Evolutionary conservation across 2,329 filamentous ascomycete genomes (phyloP).

Genomic region (Bipolaris oryzae): DNA sequence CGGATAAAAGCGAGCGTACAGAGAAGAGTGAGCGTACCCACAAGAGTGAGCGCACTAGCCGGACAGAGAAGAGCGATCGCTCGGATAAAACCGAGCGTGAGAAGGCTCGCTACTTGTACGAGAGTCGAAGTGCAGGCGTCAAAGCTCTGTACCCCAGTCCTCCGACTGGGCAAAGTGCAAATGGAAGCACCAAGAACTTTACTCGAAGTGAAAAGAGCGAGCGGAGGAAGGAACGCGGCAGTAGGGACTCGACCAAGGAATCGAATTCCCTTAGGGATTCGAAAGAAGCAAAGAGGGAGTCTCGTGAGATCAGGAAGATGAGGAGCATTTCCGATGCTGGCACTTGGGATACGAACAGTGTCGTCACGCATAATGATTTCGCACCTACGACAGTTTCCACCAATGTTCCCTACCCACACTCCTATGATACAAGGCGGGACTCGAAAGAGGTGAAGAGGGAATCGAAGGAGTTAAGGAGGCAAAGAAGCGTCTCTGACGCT

Average conservation of each 20-base stretch:
- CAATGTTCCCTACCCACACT: constrained; percentile 8
- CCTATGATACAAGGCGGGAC: constrained; percentile 12
- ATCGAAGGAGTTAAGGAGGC: constrained; percentile 12
- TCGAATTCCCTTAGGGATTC: constrained; percentile 13
- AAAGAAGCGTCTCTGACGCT: constrained; percentile 12
- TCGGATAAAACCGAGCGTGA: constrained; percentile 30
- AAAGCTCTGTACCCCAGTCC: constrained; percentile 47
- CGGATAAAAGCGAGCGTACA: constrained; percentile 25
- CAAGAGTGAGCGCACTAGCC: constrained; percentile 21
- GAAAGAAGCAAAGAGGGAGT: constrained; percentile 14
- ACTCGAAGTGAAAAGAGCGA: constrained; percentile 26
- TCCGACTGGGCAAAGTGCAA: constrained; percentile 18
- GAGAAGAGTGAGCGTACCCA: constrained; percentile 26
- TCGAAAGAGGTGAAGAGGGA: constrained; percentile 16
- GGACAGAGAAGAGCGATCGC: constrained; percentile 26
- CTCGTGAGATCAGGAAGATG: constrained; percentile 12
- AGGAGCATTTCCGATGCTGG: constrained; percentile 29
- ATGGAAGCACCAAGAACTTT: constrained; percentile 24
- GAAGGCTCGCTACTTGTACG: constrained; percentile 41
- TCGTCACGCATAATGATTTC: constrained; percentile 22
- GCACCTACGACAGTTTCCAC: constrained; percentile 25
- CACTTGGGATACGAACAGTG: constrained; percentile 37
- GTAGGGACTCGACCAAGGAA: constrained; percentile 26
- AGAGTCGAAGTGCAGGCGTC: constrained; percentile 47
- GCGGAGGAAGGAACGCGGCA: constrained; percentile 24